Conservation (phyloP, 2,329 filamentous ascomycete genomes). For the Colletotrichum ledebouriae region DNA sequence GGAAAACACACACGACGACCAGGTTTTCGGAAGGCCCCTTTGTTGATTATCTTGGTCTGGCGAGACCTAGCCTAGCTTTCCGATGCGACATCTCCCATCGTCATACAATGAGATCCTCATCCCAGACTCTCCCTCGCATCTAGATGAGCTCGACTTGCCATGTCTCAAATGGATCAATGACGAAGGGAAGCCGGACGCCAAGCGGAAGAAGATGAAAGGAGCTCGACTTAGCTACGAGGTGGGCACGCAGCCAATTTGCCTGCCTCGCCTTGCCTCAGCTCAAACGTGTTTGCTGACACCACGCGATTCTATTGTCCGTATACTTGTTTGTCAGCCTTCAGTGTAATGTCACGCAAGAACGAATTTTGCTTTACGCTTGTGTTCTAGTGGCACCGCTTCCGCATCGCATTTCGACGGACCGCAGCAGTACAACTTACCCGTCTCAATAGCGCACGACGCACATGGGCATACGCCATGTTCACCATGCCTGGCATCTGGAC, state of each 20-base stretch:
- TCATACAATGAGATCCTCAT: not conserved
- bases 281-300: not conserved
- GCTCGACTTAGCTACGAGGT: not conserved
- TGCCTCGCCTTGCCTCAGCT: constrained; percentile 14
- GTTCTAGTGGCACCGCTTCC: constrained; percentile 18
- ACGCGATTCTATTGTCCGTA: not conserved
- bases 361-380: constrained; percentile 41
- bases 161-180: not conserved
- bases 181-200: not conserved
- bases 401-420: constrained; percentile 1
- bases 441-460: not conserved
- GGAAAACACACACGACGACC: constrained; percentile 18
- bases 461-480: not conserved
- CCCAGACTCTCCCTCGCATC: constrained; percentile 12
- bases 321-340: not conserved
- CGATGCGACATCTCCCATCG: not conserved
- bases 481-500: not conserved
- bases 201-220: not conserved
- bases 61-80: not conserved
- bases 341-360: constrained; percentile 25
- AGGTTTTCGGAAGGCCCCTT: constrained; percentile 34
- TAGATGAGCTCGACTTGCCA: not conserved
- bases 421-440: not conserved
- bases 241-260: constrained; percentile 1
- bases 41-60: constrained; percentile 15